Conservation (phyloP, 805 yeast species). For the Yarrowia sp. region DNA sequence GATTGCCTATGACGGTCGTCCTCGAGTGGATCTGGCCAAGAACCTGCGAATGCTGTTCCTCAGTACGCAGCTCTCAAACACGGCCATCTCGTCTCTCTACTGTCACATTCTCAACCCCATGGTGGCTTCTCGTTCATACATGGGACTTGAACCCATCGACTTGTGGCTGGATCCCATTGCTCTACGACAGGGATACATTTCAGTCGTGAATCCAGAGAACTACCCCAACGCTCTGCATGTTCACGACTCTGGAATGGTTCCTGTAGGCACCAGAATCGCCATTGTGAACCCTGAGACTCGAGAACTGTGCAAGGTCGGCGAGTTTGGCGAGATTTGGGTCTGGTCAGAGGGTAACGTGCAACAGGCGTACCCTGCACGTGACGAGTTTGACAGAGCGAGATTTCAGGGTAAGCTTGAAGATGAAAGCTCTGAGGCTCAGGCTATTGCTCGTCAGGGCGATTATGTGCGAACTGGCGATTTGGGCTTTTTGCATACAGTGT, state of each 20-base stretch:
- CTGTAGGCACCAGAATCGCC: constrained; percentile 89
- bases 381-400: constrained; percentile 53
- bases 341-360: constrained; percentile 78
- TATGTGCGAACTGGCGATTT: constrained; percentile 91
- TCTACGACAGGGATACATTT: constrained; percentile 82
- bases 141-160: constrained; percentile 85
- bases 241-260: constrained; percentile 95
- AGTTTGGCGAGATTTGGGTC: constrained; percentile 97
- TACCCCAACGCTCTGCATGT: constrained; percentile 67
- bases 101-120: constrained; percentile 79
- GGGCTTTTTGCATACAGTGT: constrained; percentile 82
- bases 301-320: constrained; percentile 78
- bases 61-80: constrained; percentile 60
- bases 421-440: constrained; percentile 3
- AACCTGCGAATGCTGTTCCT: constrained; percentile 61
- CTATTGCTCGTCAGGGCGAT: constrained; percentile 45
- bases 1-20: constrained; percentile 76
- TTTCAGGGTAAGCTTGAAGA: constrained; percentile 62
- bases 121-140: constrained; percentile 78
- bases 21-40: constrained; percentile 56
- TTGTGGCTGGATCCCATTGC: constrained; percentile 84
- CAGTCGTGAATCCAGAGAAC: constrained; percentile 71
- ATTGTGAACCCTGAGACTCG: constrained; percentile 93
- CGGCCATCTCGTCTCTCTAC: constrained; percentile 73
- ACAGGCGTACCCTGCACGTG: constrained; percentile 53